phyloP scores from a whole-genome alignment of 2,329 filamentous ascomycete species.

The Hymenoscyphus infarciens region DNA sequence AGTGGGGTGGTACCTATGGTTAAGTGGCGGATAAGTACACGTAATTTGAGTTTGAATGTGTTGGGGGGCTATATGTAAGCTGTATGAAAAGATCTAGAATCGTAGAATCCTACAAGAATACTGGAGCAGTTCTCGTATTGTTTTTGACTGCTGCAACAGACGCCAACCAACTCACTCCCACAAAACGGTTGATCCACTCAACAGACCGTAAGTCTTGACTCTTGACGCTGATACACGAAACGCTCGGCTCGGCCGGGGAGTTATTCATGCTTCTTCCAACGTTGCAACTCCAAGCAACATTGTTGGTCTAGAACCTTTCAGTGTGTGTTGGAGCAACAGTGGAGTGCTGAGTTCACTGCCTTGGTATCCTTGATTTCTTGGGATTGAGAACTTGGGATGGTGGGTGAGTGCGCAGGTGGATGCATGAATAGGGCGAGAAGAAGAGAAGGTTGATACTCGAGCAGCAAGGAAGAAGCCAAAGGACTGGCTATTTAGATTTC shows the following conservation, averaged over 20 bases:
- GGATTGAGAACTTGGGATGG: neutral
- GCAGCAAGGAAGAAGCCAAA: constrained; percentile 2
- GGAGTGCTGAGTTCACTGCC: neutral
- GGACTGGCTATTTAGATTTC: neutral
- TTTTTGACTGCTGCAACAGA: neutral
- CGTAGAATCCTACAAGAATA: neutral
- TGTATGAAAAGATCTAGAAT: neutral
- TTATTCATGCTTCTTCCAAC: neutral
- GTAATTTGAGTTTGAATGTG: neutral
- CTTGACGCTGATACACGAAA: constrained; percentile 1
- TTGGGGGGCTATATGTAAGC: neutral
- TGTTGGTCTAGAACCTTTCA: neutral
- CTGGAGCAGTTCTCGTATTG: neutral
- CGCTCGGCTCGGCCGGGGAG: neutral
- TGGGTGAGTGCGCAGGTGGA: neutral
- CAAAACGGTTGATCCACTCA: neutral
- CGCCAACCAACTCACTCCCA: neutral
- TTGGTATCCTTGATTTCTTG: neutral
- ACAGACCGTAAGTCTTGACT: neutral
- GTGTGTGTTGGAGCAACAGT: neutral
- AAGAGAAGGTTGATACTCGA: neutral
- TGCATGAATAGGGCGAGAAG: neutral
- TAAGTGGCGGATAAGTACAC: neutral
- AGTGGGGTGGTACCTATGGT: neutral
- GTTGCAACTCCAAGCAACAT: neutral